These are phyloP conservation scores for Dendrothele bispora DNA, from an alignment of 768 basidiomycete species.

Conservation along the genomic window DNA sequence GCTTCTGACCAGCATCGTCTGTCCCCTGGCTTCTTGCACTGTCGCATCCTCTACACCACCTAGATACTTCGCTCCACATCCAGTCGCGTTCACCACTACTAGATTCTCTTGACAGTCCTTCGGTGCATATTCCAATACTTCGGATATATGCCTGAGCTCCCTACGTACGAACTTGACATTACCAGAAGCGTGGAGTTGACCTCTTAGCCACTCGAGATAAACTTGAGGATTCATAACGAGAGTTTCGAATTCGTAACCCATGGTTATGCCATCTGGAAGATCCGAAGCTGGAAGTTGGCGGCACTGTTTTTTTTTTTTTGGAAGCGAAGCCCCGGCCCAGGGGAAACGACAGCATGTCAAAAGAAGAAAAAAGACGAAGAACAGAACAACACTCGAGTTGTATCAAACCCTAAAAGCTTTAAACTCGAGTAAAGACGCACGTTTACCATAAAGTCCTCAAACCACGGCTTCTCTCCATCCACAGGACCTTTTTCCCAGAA, in stretches of 20 bases:
- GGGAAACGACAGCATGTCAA: too few species aligned
- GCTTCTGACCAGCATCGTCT: constrained; percentile 4
- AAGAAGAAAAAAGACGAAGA: too few species aligned
- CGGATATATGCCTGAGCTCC: constrained; percentile 1
- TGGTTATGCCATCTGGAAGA: constrained; percentile 2
- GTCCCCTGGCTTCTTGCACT: constrained; percentile 4
- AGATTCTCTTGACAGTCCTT: neutral
- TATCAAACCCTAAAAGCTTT: too few species aligned
- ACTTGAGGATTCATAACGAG: constrained; percentile 2
- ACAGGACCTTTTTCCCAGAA: too few species aligned
- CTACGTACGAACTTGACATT: constrained; percentile 2
- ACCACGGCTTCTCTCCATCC: too few species aligned
- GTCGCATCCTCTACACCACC: constrained; percentile 6
- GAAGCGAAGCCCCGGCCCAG: too few species aligned
- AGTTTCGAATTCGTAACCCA: constrained; percentile 3
- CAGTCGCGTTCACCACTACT: constrained; percentile 7
- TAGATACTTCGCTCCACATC: constrained; percentile 6
- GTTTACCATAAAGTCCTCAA: too few species aligned
- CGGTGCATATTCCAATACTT: neutral
- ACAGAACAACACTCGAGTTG: too few species aligned
- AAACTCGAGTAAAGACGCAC: too few species aligned
- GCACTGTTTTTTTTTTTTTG: too few species aligned
- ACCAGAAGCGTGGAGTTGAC: neutral
- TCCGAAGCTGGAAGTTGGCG: neutral
- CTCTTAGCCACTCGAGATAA: constrained; percentile 5